Evolutionary conservation across 225 moss, liverwort and hornwort genomes (phyloP).

Genomic region (Anthoceros angustus): DNA sequence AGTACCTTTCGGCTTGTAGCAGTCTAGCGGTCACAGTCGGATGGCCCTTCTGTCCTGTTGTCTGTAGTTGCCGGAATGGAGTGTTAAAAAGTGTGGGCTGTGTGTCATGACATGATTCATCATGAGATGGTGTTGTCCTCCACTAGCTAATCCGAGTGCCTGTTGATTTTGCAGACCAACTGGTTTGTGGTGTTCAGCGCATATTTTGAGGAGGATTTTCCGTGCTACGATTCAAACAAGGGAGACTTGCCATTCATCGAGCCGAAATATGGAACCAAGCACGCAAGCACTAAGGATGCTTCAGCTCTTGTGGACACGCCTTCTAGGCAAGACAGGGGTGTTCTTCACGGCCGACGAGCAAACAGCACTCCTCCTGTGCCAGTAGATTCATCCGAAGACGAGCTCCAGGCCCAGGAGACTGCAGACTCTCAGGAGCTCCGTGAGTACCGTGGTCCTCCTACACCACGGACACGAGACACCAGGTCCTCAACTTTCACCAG

Average conservation of each 20-base stretch:
- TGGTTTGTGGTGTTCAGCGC: conserved; percentile 80
- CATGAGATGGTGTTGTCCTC: neutral
- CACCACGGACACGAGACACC: neutral
- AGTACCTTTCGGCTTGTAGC: too few relatives aligned
- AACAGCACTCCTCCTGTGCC: neutral
- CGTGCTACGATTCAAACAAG: conserved; percentile 13
- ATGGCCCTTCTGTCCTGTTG: too few relatives aligned
- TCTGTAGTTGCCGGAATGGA: too few relatives aligned
- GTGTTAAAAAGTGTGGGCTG: neutral
- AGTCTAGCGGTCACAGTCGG: too few relatives aligned
- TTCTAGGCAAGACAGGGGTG: conserved; percentile 28
- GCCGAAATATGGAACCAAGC: conserved; percentile 2
- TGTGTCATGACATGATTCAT: neutral
- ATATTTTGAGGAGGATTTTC: conserved; percentile 50
- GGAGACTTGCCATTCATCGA: conserved; percentile 17
- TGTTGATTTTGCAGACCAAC: conserved; percentile 44
- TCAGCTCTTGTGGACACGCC: conserved; percentile 3
- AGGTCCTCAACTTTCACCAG: neutral
- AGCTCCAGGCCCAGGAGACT: neutral
- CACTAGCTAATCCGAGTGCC: neutral
- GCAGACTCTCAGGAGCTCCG: neutral
- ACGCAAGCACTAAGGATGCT: conserved; percentile 6
- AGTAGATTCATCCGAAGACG: neutral
- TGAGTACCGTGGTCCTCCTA: neutral
- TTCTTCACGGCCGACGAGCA: conserved; percentile 48